Evolutionary conservation across 208 protist genomes (phyloP).

Genomic region (Wallacemonas sp.): DNA sequence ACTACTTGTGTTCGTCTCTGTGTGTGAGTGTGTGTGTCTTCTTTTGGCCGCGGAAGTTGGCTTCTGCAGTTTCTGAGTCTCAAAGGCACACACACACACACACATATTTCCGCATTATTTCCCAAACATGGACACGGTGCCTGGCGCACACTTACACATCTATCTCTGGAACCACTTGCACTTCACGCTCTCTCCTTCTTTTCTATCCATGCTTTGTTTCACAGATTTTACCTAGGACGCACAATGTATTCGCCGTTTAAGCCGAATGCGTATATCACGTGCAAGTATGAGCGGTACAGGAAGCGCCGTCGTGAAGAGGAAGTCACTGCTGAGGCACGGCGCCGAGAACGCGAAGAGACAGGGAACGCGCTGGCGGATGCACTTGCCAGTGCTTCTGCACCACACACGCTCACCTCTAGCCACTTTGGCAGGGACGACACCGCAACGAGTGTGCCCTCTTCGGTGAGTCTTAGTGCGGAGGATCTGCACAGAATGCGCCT

Average conservation of each 20-base stretch:
- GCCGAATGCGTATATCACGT: conserved; percentile 56
- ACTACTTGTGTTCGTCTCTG: no score
- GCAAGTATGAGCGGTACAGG: conserved; percentile 40
- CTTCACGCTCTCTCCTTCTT: conserved; percentile 14
- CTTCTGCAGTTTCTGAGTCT: no score
- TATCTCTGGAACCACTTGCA: background rate
- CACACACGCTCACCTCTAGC: background rate
- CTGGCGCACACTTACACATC: background rate
- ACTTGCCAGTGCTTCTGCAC: background rate
- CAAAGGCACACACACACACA: no score
- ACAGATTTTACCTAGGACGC: no score
- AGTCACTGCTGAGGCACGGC: background rate
- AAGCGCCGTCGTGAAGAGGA: conserved; percentile 30
- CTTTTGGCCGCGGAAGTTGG: no score
- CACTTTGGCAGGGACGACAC: background rate
- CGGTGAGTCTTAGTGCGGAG: conserved; percentile 65
- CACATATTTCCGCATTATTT: no score
- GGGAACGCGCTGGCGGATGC: conserved; percentile 9
- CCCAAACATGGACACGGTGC: no score
- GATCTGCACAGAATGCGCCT: conserved; percentile 75
- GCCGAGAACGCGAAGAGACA: conserved; percentile 8
- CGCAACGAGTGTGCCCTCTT: background rate
- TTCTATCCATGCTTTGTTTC: conserved; percentile 5
- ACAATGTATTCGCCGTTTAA: conserved; percentile 51
- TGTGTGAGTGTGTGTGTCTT: no score